phyloP scores from a whole-genome alignment of 2,329 filamentous ascomycete species.

The Ceratocystis eucalypticola region DNA sequence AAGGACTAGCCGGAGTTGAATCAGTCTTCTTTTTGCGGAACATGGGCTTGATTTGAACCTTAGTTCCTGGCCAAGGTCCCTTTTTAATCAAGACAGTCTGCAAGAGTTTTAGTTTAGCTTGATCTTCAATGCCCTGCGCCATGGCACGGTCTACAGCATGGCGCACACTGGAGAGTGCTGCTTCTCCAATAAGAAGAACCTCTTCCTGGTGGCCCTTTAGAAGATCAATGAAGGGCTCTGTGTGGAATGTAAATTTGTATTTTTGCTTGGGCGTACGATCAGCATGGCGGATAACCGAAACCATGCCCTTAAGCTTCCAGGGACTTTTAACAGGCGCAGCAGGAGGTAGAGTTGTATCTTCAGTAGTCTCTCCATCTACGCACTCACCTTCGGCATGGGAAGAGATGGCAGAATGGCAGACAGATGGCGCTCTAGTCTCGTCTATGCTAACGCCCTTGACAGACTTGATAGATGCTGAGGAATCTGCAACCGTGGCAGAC shows the following conservation, averaged over 20 bases:
- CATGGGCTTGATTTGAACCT: conserved; percentile 99
- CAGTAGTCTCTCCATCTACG: background rate
- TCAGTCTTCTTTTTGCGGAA: conserved; percentile 76
- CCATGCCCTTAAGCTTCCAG: conserved; percentile 96
- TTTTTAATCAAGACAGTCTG: conserved; percentile 85
- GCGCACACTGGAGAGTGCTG: conserved; percentile 76
- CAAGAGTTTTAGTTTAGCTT: conserved; percentile 69
- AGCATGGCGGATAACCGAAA: conserved; percentile 89
- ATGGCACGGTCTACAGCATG: conserved; percentile 75
- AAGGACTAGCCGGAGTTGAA: conserved; percentile 28
- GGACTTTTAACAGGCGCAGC: conserved; percentile 72
- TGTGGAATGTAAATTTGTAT: conserved; percentile 98
- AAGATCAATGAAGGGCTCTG: conserved; percentile 85
- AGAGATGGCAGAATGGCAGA: conserved; percentile 30
- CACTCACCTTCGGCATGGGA: conserved; percentile 23
- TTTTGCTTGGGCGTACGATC: conserved; percentile 98
- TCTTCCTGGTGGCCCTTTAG: conserved; percentile 94
- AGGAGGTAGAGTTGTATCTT: conserved; percentile 27
- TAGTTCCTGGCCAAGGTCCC: conserved; percentile 85
- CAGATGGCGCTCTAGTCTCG: conserved; percentile 27
- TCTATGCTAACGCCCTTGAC: conserved; percentile 9
- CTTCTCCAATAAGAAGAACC: conserved; percentile 82
- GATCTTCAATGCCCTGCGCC: conserved; percentile 67
- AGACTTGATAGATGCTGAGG: conserved; percentile 13
- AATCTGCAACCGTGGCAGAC: conserved; percentile 6